These are phyloP conservation scores for Cordyceps pruinosa DNA, from an alignment of 2,329 filamentous ascomycete genomes.

Conservation along the genomic window DNA sequence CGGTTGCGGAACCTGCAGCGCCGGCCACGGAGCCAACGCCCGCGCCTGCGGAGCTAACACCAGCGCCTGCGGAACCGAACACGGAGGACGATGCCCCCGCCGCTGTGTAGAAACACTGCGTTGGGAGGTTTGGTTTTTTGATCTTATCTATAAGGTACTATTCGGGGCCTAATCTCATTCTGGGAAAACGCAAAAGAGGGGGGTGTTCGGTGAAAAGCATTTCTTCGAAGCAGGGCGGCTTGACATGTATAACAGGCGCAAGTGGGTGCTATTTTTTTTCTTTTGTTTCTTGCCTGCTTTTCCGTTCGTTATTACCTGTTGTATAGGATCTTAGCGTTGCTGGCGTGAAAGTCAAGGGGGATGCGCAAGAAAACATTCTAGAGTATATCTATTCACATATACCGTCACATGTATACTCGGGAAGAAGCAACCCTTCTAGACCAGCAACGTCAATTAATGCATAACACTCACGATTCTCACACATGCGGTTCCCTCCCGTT, in stretches of 20 bases:
- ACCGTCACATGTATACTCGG: background rate
- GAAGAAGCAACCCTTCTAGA: background rate
- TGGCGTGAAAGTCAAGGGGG: background rate
- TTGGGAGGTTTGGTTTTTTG: too few species aligned
- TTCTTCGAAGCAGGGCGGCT: too few species aligned
- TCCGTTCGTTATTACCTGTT: background rate
- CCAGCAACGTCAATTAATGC: background rate
- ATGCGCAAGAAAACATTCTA: background rate
- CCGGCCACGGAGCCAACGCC: background rate
- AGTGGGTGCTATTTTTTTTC: background rate
- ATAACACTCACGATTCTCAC: background rate
- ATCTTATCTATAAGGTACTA: too few species aligned
- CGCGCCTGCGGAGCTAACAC: background rate
- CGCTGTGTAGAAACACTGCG: background rate
- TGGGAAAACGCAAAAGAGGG: too few species aligned
- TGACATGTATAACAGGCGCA: constrained; percentile 11
- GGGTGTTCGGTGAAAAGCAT: too few species aligned
- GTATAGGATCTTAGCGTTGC: background rate
- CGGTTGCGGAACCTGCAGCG: background rate
- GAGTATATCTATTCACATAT: background rate
- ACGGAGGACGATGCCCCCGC: background rate
- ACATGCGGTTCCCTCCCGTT: background rate
- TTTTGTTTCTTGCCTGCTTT: background rate
- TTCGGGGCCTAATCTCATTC: too few species aligned
- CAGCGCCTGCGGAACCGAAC: background rate